Evolutionary conservation across 192 early-diverging fungal species (phyloP), one percentile per base, ranked within the genome.

Genomic region (Coemansia sp.): DNA sequence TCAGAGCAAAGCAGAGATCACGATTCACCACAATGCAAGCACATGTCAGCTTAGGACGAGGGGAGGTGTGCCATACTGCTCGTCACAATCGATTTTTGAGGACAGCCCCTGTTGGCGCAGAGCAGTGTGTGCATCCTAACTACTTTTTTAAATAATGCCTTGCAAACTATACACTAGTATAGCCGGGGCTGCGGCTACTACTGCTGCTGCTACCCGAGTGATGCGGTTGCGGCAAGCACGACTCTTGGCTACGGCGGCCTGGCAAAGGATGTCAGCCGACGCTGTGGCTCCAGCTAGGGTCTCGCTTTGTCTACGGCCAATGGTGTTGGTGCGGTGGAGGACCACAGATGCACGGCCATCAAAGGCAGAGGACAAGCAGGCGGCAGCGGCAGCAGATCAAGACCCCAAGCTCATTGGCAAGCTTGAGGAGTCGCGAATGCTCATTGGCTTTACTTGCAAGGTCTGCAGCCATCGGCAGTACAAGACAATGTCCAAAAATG

Each of bases 401-500:
- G 14, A 62, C 4, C 17, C 46, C 14, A 27, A n/a, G 24, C 12
- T 12, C 7, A 9, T 29, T 29, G 46, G 46, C 14, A 50, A 29
- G 7, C 46, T 50, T n/a, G 46, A 56, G 8, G 68, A 80, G 43
- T 67, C 61, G 7, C 70, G 70, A 35, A 46, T 95, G 67, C 74
- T 95, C 1, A 93, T 97, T 60, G 91, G 90, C 3, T 98, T 95
- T 74, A 97, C 93, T 3, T 99, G 97, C 73, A 96, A 94, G 62
- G 92, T 94, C 19, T 99, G 97, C 77, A 72, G 80, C 56, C 80
- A 86, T 58, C 90, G 93, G 3, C 85, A 87, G 32, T 85, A 92
- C 68, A 94, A 98, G 69, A 83, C 87, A 50, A 97, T 99, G 89
- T 93, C 95, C 27, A 93, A 93, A 68, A 82, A 87, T 34, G 87